These are phyloP conservation scores for Entamoeba dispar DNA, from an alignment of 208 protist species.

Conservation along the genomic window DNA sequence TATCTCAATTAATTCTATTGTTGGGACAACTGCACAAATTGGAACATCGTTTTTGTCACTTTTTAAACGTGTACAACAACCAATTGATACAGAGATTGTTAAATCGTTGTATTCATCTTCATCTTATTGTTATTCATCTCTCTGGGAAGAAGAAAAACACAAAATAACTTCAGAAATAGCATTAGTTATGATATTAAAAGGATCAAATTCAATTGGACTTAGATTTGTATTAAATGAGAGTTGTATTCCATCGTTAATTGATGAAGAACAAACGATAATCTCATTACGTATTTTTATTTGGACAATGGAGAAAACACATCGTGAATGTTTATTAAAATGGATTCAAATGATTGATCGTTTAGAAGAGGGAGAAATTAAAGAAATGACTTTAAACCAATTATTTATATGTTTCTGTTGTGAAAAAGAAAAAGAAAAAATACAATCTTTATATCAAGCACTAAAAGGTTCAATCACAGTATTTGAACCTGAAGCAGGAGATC, in stretches of 20 bases:
- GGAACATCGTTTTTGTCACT: background rate
- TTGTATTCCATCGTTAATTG: background rate
- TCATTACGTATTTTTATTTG: background rate
- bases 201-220: background rate
- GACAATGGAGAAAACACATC: background rate
- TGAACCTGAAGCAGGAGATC: background rate
- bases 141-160: background rate
- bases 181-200: background rate
- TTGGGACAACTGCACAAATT: background rate
- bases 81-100: background rate
- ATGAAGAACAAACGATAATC: background rate
- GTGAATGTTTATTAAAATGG: background rate
- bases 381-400: background rate
- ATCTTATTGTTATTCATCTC: background rate
- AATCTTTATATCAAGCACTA: background rate
- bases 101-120: background rate
- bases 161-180: background rate
- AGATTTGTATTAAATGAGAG: background rate
- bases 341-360: background rate
- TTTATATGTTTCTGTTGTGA: background rate
- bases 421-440: background rate
- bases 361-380: background rate
- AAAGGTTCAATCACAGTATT: background rate
- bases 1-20: background rate
- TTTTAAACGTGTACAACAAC: background rate